Conservation (phyloP, 345 rosid genomes). For the Eucalyptus regnans region DNA sequence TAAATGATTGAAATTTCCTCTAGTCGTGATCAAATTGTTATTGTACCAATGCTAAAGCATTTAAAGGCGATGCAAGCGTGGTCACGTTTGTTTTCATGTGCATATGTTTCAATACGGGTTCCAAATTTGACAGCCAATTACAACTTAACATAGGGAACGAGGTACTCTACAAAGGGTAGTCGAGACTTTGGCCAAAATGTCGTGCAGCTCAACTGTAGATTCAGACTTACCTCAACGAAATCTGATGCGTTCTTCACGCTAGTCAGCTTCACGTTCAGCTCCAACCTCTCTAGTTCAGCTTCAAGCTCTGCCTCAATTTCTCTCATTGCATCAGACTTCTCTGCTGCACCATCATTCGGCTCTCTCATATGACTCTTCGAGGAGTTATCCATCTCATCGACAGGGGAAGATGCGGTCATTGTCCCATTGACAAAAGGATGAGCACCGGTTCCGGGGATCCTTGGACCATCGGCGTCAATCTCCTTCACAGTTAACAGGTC, state of each 20-base stretch:
- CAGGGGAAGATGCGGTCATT: not conserved
- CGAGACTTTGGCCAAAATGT: not conserved
- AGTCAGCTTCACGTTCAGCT: slow-evolving; percentile 1
- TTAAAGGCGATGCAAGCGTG: not conserved
- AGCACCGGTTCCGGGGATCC: not conserved
- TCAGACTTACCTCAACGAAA: slow-evolving; percentile 1
- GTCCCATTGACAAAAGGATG: not conserved
- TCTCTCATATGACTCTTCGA: not conserved
- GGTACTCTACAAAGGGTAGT: not conserved
- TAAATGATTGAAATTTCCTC: not conserved
- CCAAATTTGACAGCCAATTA: not conserved
- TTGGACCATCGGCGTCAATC: not conserved
- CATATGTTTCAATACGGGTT: not conserved
- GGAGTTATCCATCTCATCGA: not conserved
- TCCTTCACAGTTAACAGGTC: slow-evolving; percentile 6
- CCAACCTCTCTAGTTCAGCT: slow-evolving; percentile 19
- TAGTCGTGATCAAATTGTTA: not conserved
- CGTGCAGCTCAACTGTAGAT: not conserved
- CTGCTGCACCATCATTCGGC: not conserved
- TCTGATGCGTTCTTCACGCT: not conserved
- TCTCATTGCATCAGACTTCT: slow-evolving; percentile 1
- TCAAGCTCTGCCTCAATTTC: slow-evolving; percentile 30
- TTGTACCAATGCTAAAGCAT: not conserved
- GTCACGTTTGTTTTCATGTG: not conserved
- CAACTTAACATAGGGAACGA: not conserved